These are phyloP conservation scores for Lepidium didymum DNA, from an alignment of 345 rosid species.

Conservation along the genomic window DNA sequence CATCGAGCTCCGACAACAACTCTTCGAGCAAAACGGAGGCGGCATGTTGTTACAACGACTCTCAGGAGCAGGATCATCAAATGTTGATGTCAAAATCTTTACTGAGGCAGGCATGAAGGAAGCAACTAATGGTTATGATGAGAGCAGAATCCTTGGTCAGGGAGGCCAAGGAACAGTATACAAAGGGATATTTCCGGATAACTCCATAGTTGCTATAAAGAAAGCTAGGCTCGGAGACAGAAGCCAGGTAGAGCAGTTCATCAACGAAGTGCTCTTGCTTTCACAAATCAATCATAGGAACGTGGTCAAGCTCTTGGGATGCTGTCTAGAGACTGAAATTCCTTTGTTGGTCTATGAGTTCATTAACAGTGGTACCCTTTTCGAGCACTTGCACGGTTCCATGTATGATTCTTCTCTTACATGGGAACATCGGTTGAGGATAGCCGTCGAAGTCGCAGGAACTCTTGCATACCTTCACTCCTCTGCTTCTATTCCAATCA, in stretches of 20 bases:
- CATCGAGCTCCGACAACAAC: background rate
- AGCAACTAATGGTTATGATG: slow-evolving; percentile 25
- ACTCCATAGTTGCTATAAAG: background rate
- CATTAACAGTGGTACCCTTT: slow-evolving; percentile 24
- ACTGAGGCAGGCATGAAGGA: slow-evolving; percentile 17
- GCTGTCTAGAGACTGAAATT: slow-evolving; percentile 27
- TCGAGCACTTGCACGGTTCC: slow-evolving; percentile 23
- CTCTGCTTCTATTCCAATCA: slow-evolving; percentile 33
- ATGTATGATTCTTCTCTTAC: background rate
- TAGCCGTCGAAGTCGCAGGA: slow-evolving; percentile 33
- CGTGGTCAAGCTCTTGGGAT: slow-evolving; percentile 34
- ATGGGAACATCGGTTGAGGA: slow-evolving; percentile 34
- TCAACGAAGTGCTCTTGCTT: no score
- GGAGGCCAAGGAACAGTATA: slow-evolving; percentile 37
- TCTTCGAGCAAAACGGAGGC: slow-evolving; percentile 6
- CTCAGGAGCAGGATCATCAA: slow-evolving; percentile 3
- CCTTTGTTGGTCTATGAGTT: slow-evolving; percentile 30
- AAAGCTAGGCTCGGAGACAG: no score
- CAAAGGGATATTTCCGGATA: slow-evolving; percentile 26
- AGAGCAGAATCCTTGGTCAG: slow-evolving; percentile 15
- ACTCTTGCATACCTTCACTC: slow-evolving; percentile 42
- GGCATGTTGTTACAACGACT: background rate
- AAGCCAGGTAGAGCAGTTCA: no score
- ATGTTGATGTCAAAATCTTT: slow-evolving; percentile 9
- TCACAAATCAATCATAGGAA: slow-evolving; percentile 42